These are phyloP conservation scores for Cryphonectria radicalis DNA, from an alignment of 2,329 filamentous ascomycete species.

Conservation along the genomic window DNA sequence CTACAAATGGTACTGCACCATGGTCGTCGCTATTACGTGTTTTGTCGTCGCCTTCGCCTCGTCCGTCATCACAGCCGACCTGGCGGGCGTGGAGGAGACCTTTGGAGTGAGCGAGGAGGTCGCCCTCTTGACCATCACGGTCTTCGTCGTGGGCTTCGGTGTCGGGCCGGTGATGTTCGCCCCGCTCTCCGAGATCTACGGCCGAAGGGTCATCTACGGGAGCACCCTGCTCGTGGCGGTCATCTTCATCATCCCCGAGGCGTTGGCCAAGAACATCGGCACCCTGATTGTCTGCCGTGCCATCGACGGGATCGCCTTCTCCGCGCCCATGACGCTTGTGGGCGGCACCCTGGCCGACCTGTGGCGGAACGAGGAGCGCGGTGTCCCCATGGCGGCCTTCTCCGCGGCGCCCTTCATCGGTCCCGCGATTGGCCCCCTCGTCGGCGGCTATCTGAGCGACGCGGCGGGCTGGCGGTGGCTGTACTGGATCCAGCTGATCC, in stretches of 20 bases:
- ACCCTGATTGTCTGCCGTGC: constrained; percentile 77
- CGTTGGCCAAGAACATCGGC: constrained; percentile 73
- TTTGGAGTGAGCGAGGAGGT: constrained; percentile 76
- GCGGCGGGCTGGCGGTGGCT: constrained; percentile 78
- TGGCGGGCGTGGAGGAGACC: constrained; percentile 64
- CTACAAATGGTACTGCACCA: constrained; percentile 83
- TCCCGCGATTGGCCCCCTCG: constrained; percentile 75
- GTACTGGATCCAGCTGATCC: constrained; percentile 85
- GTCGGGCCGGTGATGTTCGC: constrained; percentile 82
- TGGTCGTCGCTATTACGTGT: constrained; percentile 78
- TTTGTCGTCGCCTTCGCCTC: constrained; percentile 75
- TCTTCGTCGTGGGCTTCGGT: constrained; percentile 84
- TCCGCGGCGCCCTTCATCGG: constrained; percentile 82
- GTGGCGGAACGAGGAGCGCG: constrained; percentile 83
- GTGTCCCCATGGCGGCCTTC: constrained; percentile 86
- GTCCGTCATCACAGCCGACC: constrained; percentile 77
- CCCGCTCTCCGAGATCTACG: constrained; percentile 76
- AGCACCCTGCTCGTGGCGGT: constrained; percentile 71
- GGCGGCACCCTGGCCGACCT: constrained; percentile 82
- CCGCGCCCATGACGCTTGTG: constrained; percentile 83
- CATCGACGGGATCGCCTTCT: constrained; percentile 84
- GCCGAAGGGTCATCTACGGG: constrained; percentile 72
- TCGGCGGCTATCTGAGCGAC: constrained; percentile 77
- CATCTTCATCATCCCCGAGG: constrained; percentile 80
- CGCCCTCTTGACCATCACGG: constrained; percentile 69